phyloP scores from a whole-genome alignment of 2,329 filamentous ascomycete species.

The Ceratocystis ficicola region DNA sequence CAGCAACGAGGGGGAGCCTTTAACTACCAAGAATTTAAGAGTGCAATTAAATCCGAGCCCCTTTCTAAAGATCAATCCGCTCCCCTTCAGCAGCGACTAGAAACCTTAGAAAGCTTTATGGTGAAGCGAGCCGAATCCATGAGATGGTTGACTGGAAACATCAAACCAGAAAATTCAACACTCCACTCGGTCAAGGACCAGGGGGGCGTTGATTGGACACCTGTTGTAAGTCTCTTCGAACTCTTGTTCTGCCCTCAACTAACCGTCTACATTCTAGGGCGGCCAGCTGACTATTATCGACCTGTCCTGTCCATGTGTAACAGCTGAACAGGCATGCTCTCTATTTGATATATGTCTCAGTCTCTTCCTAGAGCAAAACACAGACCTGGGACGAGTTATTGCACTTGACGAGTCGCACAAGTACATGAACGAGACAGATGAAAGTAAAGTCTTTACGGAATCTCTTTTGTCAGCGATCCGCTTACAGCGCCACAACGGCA shows the following conservation, averaged over 20 bases:
- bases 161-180: not conserved
- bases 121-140: fast-evolving
- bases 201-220: not conserved
- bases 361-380: not conserved
- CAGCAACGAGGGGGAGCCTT: not conserved
- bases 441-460: not conserved
- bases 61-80: not conserved
- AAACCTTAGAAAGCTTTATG: not conserved
- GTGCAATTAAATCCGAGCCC: not conserved
- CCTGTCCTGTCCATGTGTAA: not conserved
- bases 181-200: not conserved
- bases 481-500: not conserved
- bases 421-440: not conserved
- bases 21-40: not conserved
- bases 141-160: fast-evolving
- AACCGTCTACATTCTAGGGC: not conserved
- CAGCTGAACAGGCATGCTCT: not conserved
- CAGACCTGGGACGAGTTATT: not conserved
- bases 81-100: not conserved
- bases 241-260: not conserved
- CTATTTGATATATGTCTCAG: not conserved
- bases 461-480: not conserved
- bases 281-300: not conserved
- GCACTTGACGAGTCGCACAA: not conserved
- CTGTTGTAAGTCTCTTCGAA: not conserved